Evolutionary conservation across 177 flowering plant genomes (phyloP), one percentile per base, ranked within the genome.

Genomic region (Vitis hybrid): DNA sequence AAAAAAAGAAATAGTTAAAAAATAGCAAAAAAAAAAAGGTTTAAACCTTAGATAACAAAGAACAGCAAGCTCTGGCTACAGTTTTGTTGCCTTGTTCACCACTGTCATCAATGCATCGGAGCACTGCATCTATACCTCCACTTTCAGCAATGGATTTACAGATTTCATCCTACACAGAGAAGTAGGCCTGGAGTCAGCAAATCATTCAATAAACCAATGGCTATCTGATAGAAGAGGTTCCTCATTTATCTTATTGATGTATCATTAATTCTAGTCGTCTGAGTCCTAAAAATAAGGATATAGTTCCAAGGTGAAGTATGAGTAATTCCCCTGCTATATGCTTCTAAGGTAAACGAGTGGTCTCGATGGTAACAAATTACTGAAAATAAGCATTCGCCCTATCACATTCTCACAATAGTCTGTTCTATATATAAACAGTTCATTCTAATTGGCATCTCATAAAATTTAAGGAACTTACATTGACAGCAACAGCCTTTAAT

Each of bases 401-500:
- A 40, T 40, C 46, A 40, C 7, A 40, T 40, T 40, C 46, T 40
- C 9, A 40, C 7, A 40, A 7, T 0, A 40, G 46, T 4, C 6
- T 40, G 46, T 40, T 40, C 24, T n/a, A 46, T 40, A 12, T 56
- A 57, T 57, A 40, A 40, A 40, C 46, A 40, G 46, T 40, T 40
- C 46, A 1, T 7, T 40, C 1, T 40, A 1, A 40, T 4, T 40
- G 46, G 46, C 46, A 60, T 66, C 19, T 35, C 68, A 40, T 30
- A 48, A 62, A 9, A 21, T 40, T n/a, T 14, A 40, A 21, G 8
- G 30, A 68, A 79, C 99, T 82, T 80, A 96, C 98, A 86, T 93
- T 96, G 40, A 96, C 98, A 77, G 97, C 91, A 74, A 96, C 82
- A 71, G 98, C 87, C 79, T 88, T 93, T 73, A 96, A 72, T 62